phyloP scores from a whole-genome alignment of 805 yeast species.

The Wickerhamiella dianesei region DNA sequence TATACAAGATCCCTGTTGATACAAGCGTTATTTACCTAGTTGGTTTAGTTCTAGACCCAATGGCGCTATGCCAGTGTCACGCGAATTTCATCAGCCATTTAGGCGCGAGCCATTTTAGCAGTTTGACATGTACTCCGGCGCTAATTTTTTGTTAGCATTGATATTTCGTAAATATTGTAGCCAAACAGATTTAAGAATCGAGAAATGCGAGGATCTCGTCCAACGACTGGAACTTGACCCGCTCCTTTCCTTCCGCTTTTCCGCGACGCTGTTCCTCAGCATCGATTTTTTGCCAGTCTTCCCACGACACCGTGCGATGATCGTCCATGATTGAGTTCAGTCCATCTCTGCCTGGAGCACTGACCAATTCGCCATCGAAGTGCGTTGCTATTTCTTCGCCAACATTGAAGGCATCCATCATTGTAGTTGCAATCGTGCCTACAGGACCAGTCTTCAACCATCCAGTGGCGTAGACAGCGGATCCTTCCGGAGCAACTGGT shows the following conservation, averaged over 20 bases:
- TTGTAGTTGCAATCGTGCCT: constrained; percentile 85
- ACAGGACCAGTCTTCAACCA: constrained; percentile 82
- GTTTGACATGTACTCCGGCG: too few relatives aligned
- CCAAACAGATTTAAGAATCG: background rate
- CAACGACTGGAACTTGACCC: constrained; percentile 41
- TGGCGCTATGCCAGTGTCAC: too few relatives aligned
- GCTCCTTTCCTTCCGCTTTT: constrained; percentile 33
- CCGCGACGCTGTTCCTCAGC: constrained; percentile 41
- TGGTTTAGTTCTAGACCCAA: too few relatives aligned
- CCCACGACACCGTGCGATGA: constrained; percentile 38
- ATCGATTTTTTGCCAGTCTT: constrained; percentile 51
- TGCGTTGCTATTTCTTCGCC: constrained; percentile 44
- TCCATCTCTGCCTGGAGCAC: constrained; percentile 10
- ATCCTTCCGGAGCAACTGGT: constrained; percentile 27
- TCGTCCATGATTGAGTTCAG: background rate
- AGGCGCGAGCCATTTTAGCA: too few relatives aligned
- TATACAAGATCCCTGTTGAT: too few relatives aligned
- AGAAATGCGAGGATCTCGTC: constrained; percentile 34
- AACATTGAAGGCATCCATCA: constrained; percentile 68
- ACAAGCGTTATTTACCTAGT: too few relatives aligned
- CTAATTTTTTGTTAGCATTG: too few relatives aligned
- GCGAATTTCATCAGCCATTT: too few relatives aligned
- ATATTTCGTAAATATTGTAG: too few relatives aligned
- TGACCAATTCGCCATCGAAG: constrained; percentile 23
- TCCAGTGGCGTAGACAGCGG: constrained; percentile 51